Base-by-base conservation (phyloP, 2,329 filamentous ascomycete species). In the Fusarium brachygibbosum region DNA sequence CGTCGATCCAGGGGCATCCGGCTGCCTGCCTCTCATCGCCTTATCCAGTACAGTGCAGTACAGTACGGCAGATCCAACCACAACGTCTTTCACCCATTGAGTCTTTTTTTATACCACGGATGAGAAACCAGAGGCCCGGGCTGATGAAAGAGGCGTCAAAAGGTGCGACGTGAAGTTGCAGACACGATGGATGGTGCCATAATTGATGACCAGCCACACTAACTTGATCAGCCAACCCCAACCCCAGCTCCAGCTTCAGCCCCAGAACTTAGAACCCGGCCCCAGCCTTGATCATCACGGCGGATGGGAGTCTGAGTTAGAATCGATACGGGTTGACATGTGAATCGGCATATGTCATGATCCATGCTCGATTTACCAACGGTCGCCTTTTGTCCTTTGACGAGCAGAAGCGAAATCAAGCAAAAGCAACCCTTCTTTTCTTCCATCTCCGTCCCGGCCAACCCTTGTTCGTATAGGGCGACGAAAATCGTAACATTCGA, bases 401-500 rank as follows among this genome's bases (percentile, higher is more conserved):
- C 32, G 17, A 37, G 19, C 46, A 50, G 46, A 50, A 25, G 31
- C 46, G 46, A 35, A 25, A n/a, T 50, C 46, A 37, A 25, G 21
- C 14, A 35, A 16, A 28, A 31, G 21, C 21, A 29, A 58, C 45
- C 61, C 64, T 37, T 64, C 53, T 41, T 44, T 37, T n/a, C n/a
- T n/a, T n/a, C n/a, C n/a, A n/a, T n/a, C n/a, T n/a, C n/a, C n/a
- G n/a, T n/a, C n/a, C n/a, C n/a, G n/a, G n/a, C n/a, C n/a, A n/a
- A n/a, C n/a, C n/a, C n/a, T n/a, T n/a, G 46, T 35, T 57, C 13
- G 42, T 37, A 45, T 66, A 49, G 32, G 29, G 42, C 41, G 28
- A 64, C n/a, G 31, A 58, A 63, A 59, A 71, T 62, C 48, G 60
- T 58, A 72, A 69, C 65, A 73, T 73, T 60, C 53, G 62, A 65